Evolutionary conservation across 306 rosid genomes (phyloP).

Genomic region (Urtica urens): DNA sequence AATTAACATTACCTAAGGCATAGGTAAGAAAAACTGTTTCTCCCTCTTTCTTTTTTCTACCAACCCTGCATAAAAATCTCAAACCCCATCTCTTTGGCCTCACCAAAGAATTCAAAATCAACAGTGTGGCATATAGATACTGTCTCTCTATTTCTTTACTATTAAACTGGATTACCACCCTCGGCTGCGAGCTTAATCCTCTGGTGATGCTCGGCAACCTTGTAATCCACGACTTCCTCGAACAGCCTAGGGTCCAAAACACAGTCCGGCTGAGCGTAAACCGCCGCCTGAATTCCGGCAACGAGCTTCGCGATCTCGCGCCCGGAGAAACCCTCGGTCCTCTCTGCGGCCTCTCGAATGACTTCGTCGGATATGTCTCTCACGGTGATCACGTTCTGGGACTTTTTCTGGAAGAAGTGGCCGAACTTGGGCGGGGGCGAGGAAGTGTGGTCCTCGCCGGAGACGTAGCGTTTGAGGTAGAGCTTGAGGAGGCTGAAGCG

Average conservation of each 20-base stretch:
- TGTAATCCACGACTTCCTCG: constrained; percentile 77
- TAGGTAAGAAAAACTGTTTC: too few relatives aligned
- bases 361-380: constrained; percentile 61
- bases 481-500: constrained; percentile 74
- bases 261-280: constrained; percentile 80
- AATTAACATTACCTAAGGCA: too few relatives aligned
- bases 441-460: constrained; percentile 24
- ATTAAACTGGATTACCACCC: constrained; percentile 37
- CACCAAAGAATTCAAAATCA: too few relatives aligned
- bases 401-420: constrained; percentile 31
- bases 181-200: constrained; percentile 76
- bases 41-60: too few relatives aligned
- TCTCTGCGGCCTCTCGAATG: constrained; percentile 60
- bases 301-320: constrained; percentile 94
- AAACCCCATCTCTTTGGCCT: too few relatives aligned
- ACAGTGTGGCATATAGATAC: too few relatives aligned
- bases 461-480: constrained; percentile 59
- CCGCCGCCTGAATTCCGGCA: constrained; percentile 98
- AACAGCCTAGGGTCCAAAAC: constrained; percentile 64
- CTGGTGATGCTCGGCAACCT: constrained; percentile 83
- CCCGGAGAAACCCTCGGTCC: constrained; percentile 91
- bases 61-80: too few relatives aligned
- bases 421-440: constrained; percentile 30
- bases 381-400: constrained; percentile 46
- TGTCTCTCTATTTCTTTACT: too few relatives aligned